These are phyloP conservation scores for Nemophila menziesii DNA, from an alignment of 257 asterid genomes.

Conservation along the genomic window DNA sequence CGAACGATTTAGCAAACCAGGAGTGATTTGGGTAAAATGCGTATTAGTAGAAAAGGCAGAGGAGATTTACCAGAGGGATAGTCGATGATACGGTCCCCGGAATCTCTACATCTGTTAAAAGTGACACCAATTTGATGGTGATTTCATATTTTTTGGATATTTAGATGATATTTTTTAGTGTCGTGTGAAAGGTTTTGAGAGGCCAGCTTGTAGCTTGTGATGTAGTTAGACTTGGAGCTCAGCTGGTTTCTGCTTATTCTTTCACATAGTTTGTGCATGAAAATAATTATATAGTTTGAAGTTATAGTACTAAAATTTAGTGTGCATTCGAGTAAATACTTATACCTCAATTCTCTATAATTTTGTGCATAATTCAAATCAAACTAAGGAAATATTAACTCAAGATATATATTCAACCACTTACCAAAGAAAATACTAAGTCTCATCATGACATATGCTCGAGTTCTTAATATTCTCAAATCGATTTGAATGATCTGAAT, in stretches of 20 bases:
- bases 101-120: constrained; percentile 20
- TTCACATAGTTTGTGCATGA: constrained; percentile 26
- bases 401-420: no score
- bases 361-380: no score
- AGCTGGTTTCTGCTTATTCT: constrained; percentile 64
- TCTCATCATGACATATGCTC: no score
- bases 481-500: no score
- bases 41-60: constrained; percentile 4
- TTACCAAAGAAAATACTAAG: no score
- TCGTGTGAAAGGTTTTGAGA: constrained; percentile 40
- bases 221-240: constrained; percentile 75
- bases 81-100: constrained; percentile 77
- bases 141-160: constrained; percentile 6
- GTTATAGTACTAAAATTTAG: background rate
- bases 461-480: no score
- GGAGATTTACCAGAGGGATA: constrained; percentile 84
- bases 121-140: constrained; percentile 15
- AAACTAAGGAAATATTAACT: no score
- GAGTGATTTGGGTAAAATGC: constrained; percentile 16
- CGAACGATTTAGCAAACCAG: constrained; percentile 54
- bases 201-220: constrained; percentile 84
- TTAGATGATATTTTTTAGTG: background rate
- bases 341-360: no score
- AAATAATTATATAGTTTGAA: constrained; percentile 13
- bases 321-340: no score